These are phyloP conservation scores for Incumbomyces delicatus DNA, from an alignment of 2,329 filamentous ascomycete species.

Conservation along the genomic window DNA sequence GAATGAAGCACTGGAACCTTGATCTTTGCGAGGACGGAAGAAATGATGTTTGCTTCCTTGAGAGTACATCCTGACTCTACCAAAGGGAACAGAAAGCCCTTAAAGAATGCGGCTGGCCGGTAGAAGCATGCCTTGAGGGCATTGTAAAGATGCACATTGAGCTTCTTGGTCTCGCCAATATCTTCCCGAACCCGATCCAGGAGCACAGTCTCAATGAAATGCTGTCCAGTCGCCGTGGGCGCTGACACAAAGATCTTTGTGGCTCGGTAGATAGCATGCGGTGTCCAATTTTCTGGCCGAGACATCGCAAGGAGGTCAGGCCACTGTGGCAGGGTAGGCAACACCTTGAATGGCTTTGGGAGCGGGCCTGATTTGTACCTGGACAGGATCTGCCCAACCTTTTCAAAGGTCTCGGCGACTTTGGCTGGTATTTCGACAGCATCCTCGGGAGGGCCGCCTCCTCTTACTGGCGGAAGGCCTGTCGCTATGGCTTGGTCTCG, in stretches of 20 bases:
- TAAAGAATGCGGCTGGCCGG: conserved; percentile 94
- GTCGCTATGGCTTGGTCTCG: conserved; percentile 31
- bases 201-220: conserved; percentile 78
- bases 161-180: conserved; percentile 85
- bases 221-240: conserved; percentile 68
- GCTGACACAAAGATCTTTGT: conserved; percentile 86
- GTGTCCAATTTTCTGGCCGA: conserved; percentile 66
- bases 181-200: conserved; percentile 87
- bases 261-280: conserved; percentile 77
- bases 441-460: conserved; percentile 58
- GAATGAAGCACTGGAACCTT: conserved; percentile 87
- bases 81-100: conserved; percentile 86
- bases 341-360: conserved; percentile 94
- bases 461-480: conserved; percentile 28
- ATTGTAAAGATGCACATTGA: conserved; percentile 93
- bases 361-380: conserved; percentile 94
- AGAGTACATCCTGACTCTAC: conserved; percentile 77
- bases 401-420: conserved; percentile 67
- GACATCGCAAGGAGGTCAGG: conserved; percentile 78
- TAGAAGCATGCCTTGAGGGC: conserved; percentile 85
- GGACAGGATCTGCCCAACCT: conserved; percentile 76
- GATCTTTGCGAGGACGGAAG: conserved; percentile 72
- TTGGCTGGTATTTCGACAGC: conserved; percentile 80
- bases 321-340: conserved; percentile 87
- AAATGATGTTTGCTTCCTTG: conserved; percentile 84